A percentile compares a stretch with the other conserved stretches of the same genome.
Evolutionary conservation across 768 basidiomycete genomes (phyloP).

Genomic region (Auriscalpium orientale): DNA sequence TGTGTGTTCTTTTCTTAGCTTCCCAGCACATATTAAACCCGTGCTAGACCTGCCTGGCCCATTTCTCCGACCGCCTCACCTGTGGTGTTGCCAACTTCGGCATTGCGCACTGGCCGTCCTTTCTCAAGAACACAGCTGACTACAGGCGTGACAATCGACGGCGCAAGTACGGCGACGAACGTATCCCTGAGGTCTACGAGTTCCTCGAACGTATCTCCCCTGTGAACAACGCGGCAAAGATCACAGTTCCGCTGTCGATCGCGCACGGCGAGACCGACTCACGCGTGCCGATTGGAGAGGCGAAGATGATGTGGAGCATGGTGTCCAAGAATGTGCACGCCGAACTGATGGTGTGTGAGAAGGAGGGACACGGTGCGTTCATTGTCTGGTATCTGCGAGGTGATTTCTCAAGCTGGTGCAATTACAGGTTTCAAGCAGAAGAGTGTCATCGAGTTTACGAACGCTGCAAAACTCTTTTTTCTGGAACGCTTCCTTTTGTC

Average conservation of each 20-base stretch:
- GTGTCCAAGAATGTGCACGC: conserved; percentile 23
- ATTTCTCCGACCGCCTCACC: conserved; percentile 33
- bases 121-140: conserved; percentile 35
- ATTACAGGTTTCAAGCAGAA: conserved; percentile 33
- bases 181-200: conserved; percentile 27
- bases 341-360: conserved; percentile 33
- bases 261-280: conserved; percentile 36
- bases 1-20: neutral
- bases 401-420: neutral
- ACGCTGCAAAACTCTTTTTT: conserved; percentile 32
- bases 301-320: conserved; percentile 30
- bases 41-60: conserved; percentile 30
- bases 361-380: conserved; percentile 35
- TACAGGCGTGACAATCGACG: conserved; percentile 28
- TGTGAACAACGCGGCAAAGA: conserved; percentile 29
- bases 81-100: conserved; percentile 37
- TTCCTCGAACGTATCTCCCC: conserved; percentile 35
- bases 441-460: conserved; percentile 35
- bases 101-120: conserved; percentile 32
- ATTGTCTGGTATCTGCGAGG: neutral
- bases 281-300: conserved; percentile 33
- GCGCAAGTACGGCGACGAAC: conserved; percentile 35
- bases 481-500: conserved; percentile 28
- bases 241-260: conserved; percentile 29
- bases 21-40: neutral